These are phyloP conservation scores for Talaromyces trachyspermus DNA, from an alignment of 495 filamentous ascomycete genomes.

Conservation along the genomic window DNA sequence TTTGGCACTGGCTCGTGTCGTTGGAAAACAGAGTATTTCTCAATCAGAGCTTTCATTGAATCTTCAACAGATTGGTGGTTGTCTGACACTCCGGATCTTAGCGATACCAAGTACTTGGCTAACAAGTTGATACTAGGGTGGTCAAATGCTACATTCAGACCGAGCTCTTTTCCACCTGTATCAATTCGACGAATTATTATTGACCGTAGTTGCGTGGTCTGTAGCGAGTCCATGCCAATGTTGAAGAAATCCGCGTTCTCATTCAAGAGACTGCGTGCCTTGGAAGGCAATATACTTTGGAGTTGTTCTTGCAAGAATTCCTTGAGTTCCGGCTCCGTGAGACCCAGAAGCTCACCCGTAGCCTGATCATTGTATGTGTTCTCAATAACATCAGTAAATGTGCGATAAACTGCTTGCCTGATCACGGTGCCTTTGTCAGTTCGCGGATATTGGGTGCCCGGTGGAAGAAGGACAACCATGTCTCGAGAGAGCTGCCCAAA, in stretches of 20 bases:
- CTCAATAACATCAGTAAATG: constrained; percentile 43
- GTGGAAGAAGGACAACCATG: constrained; percentile 40
- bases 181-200: constrained; percentile 27
- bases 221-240: constrained; percentile 48
- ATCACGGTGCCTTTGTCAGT: constrained; percentile 54
- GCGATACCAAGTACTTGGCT: constrained; percentile 20
- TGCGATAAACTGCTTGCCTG: constrained; percentile 44
- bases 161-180: constrained; percentile 25
- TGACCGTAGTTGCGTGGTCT: constrained; percentile 41
- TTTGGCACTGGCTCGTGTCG: constrained; percentile 23
- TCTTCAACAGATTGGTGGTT: constrained; percentile 20
- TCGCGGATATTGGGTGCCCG: constrained; percentile 37
- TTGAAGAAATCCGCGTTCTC: constrained; percentile 44
- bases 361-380: constrained; percentile 27
- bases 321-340: constrained; percentile 13
- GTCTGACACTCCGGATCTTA: constrained; percentile 17
- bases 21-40: constrained; percentile 32
- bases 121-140: constrained; percentile 32
- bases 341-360: background rate
- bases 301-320: constrained; percentile 9
- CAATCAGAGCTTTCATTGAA: constrained; percentile 27
- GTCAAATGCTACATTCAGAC: constrained; percentile 42
- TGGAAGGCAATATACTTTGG: background rate
- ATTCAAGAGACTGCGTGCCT: constrained; percentile 10
- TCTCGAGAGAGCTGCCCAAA: constrained; percentile 48